Base-by-base conservation (phyloP, 2,329 filamentous ascomycete species). In the Metarhizium album region DNA sequence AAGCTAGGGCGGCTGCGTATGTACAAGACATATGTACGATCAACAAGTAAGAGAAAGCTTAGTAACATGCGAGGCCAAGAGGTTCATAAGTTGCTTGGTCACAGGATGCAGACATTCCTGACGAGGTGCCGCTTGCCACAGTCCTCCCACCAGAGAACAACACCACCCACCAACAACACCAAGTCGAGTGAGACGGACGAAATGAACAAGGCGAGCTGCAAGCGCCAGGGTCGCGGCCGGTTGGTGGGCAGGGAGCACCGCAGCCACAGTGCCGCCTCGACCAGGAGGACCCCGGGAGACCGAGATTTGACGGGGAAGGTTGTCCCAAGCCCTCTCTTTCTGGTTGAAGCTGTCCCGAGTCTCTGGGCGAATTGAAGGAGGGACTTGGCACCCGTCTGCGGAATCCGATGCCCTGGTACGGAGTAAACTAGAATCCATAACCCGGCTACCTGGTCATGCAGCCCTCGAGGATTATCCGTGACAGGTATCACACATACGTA, bases 301-400 rank as follows among this genome's bases (percentile, higher is more conserved):
- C 48, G 51, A 53, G 13, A 49, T 47, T 50, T 50, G 37, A 47
- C 51, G 51, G 47, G n/a, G 4, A 35, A 16, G 14, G 33, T 35
- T 35, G n/a, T 3, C 42, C 27, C 27, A 38, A 40, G 16, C 27
- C 3, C 24, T 29, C 18, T 13, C 27, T 3, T 14, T 29, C 18
- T 13, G 13, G 45, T 16, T 14, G 27, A 47, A 49, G 43, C 43
- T 42, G 47, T 49, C 47, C 51, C 43, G 43, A 16, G 29, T 43
- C 42, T 52, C 51, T 49, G 47, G 47, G n/a, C 14, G n/a, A 16
- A 35, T 29, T 47, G n/a, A 40, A 47, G 8, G 38, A 47, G 40
- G 29, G 20, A 13, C n/a, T 37, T 24, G 37, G 31, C 18, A 4
- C 23, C 29, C 24, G 37, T 45, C 45, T n/a, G 7, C 37, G 3